These are phyloP conservation scores for Russula dissimulans DNA, from an alignment of 768 basidiomycete species.

Conservation along the genomic window DNA sequence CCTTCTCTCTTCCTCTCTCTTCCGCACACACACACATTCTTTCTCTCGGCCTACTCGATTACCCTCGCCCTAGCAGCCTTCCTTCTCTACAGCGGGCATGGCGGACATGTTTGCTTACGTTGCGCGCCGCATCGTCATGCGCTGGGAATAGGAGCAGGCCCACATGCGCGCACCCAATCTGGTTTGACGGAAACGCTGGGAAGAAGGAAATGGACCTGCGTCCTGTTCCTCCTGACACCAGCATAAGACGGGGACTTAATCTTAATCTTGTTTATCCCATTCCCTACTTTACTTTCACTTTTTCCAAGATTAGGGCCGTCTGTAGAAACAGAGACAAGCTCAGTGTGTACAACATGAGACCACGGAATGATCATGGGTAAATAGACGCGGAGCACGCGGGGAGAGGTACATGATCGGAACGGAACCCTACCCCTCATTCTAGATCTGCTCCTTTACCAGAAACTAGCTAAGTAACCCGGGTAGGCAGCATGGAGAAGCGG, in stretches of 20 bases:
- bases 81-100: too few relatives aligned
- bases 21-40: slow-evolving; percentile 28
- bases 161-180: slow-evolving; percentile 35
- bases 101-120: slow-evolving; percentile 2
- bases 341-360: too few relatives aligned
- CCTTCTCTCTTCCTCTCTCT: too few relatives aligned
- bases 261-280: neutral
- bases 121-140: slow-evolving; percentile 52
- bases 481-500: too few relatives aligned
- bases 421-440: too few relatives aligned
- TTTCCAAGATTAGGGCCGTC: neutral
- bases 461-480: too few relatives aligned
- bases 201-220: neutral
- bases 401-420: too few relatives aligned
- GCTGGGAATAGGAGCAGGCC: slow-evolving; percentile 61
- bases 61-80: too few relatives aligned
- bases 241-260: slow-evolving; percentile 1
- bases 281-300: neutral
- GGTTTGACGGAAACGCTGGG: slow-evolving; percentile 4
- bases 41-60: too few relatives aligned
- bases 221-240: slow-evolving; percentile 11
- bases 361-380: neutral
- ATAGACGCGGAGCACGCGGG: too few relatives aligned
- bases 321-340: neutral
- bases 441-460: too few relatives aligned